Base-by-base conservation (phyloP, 192 early-diverging fungal genomes). In the Endogone sp. region DNA sequence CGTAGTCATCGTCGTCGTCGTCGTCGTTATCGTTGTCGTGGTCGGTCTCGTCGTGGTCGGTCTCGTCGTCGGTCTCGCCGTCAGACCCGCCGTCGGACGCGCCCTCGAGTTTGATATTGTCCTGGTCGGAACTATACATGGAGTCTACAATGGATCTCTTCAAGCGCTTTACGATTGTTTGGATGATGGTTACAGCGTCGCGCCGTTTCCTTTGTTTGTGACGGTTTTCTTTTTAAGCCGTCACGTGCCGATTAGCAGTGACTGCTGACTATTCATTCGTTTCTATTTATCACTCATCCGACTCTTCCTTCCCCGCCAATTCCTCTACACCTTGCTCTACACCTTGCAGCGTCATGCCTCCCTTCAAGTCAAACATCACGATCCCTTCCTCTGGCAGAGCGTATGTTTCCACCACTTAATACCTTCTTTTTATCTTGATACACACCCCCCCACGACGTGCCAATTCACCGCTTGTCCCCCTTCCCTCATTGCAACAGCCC, bases 401-500 rank as follows among this genome's bases (percentile, higher is more conserved):
- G 37, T 49, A 49, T 49, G 37, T 49, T 6, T 6, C 16, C 16
- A 11, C 0, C 37, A 0, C 16, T 16, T 49, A 0, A 11, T 49
- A 11, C 9, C 37, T 49, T 49, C 9, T 49, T 16, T 16, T 1
- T 11, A 11, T 11, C 37, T 49, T 49, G 37, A 49, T 16, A 49
- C 16, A 6, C 37, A 6, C 37, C 37, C 37, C 37, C 16, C 16
- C 16, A 49, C n/a, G n/a, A n/a, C n/a, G n/a, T n/a, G n/a, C n/a
- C n/a, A n/a, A n/a, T n/a, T n/a, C n/a, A n/a, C n/a, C n/a, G n/a
- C n/a, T n/a, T n/a, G 16, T 49, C 37, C 37, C 9, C 37, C 37
- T 16, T 49, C 1, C 37, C 37, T 44, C 29, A 25, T 32, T 22
- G 21, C n/a, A 9, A 24, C 73, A 81, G 80, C 29, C 80, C 80